Percentiles rank a stretch among this genome's conserved stretches.
Evolutionary conservation across 345 rosid species (phyloP).

Genomic region (Rhodamnia rubescens): DNA sequence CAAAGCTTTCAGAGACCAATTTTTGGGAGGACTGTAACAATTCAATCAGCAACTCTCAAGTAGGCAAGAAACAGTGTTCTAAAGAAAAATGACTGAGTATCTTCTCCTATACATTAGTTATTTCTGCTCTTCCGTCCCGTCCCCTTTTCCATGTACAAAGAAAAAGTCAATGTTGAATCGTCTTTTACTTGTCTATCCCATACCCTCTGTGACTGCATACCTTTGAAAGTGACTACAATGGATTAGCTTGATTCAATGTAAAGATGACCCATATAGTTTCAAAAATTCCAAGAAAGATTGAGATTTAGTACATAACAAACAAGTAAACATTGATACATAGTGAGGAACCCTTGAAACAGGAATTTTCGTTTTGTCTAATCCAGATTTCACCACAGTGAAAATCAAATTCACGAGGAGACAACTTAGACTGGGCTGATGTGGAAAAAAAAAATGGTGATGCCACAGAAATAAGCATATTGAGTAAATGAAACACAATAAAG

Average conservation of each 20-base stretch:
- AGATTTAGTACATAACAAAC: neutral
- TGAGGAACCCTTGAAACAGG: neutral
- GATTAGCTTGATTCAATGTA: neutral
- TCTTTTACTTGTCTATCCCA: neutral
- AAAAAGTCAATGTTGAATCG: neutral
- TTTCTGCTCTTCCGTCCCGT: neutral
- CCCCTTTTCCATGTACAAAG: neutral
- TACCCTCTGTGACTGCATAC: neutral
- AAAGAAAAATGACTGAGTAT: neutral
- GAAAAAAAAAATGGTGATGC: neutral
- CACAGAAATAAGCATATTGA: neutral
- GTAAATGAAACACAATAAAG: neutral
- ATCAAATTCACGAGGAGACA: neutral
- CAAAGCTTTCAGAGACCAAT: neutral
- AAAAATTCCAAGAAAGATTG: neutral
- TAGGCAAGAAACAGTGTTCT: neutral
- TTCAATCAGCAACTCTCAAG: neutral
- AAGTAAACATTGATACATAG: neutral
- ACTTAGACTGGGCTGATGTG: neutral
- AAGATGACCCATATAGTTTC: neutral
- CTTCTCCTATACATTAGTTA: neutral
- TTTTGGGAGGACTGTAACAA: neutral
- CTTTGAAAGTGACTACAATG: neutral
- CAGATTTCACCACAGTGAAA: neutral
- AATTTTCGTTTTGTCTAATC: neutral